Evolutionary conservation across 108 stramenopile species (phyloP).

Genomic region (Pseudonitzschia delicatissima): DNA sequence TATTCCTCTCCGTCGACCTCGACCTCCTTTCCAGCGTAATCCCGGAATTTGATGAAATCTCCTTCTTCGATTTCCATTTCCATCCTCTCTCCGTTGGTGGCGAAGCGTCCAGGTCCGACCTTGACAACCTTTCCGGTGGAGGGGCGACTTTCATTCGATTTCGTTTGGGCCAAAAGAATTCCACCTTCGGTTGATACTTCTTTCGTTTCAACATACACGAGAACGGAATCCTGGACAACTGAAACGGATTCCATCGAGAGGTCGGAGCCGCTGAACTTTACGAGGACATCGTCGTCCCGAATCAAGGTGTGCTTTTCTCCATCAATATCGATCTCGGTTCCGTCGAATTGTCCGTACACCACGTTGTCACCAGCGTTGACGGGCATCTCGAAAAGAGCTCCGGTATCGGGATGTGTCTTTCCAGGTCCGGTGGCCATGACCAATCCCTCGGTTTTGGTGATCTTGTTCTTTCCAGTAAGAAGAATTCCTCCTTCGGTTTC

Average conservation of each 20-base stretch:
- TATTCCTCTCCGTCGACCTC: constrained; percentile 84
- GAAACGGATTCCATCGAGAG: constrained; percentile 62
- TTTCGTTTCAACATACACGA: constrained; percentile 73
- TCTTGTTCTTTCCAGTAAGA: constrained; percentile 80
- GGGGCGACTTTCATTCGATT: constrained; percentile 47
- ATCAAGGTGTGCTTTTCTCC: constrained; percentile 78
- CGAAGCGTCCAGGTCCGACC: constrained; percentile 83
- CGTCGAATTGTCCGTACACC: constrained; percentile 87
- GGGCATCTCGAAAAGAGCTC: constrained; percentile 66
- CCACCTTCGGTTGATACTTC: constrained; percentile 60
- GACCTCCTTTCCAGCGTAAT: constrained; percentile 83
- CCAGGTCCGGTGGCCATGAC: constrained; percentile 82
- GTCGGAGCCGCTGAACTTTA: constrained; percentile 68
- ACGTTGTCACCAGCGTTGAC: constrained; percentile 74
- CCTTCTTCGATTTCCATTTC: constrained; percentile 76
- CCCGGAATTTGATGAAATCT: constrained; percentile 83
- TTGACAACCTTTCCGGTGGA: constrained; percentile 81
- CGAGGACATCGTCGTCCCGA: constrained; percentile 81
- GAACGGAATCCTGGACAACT: constrained; percentile 70
- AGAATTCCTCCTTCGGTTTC: constrained; percentile 80
- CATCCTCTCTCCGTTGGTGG: constrained; percentile 77
- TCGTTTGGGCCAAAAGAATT: constrained; percentile 56
- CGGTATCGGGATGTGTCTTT: constrained; percentile 74
- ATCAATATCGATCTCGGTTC: constrained; percentile 82
- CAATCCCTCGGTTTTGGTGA: constrained; percentile 74